Evolutionary conservation across 805 yeast genomes (phyloP).

Genomic region (Sugiyamaella floridensis): DNA sequence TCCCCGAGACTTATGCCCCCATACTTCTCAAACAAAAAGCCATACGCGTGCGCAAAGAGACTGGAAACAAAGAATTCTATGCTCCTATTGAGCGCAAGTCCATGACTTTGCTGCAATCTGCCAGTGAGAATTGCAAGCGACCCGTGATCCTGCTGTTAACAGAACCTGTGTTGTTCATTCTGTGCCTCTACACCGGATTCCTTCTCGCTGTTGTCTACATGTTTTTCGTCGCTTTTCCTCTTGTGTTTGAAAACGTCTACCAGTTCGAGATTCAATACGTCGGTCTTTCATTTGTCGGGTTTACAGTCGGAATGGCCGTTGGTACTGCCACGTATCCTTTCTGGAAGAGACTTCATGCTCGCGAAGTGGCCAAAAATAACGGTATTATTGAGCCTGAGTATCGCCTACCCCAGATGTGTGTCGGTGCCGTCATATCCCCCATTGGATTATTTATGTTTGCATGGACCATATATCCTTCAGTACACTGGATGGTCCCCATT

Average conservation of each 20-base stretch:
- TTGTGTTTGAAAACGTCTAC: conserved; percentile 44
- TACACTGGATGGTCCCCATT: conserved; percentile 48
- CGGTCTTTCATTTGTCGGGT: conserved; percentile 54
- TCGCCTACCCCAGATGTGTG: conserved; percentile 44
- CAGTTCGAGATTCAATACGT: conserved; percentile 42
- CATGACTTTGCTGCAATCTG: conserved; percentile 3
- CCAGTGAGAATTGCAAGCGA: conserved; percentile 40
- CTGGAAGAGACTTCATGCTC: conserved; percentile 27
- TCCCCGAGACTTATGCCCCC: conserved; percentile 75
- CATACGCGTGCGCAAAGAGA: conserved; percentile 41
- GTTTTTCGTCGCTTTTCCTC: conserved; percentile 54
- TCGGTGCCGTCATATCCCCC: conserved; percentile 41
- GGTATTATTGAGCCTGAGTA: conserved; percentile 43
- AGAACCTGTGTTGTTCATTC: conserved; percentile 50
- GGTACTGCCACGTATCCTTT: conserved; percentile 36
- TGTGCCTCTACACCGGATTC: conserved; percentile 51
- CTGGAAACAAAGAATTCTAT: conserved; percentile 33
- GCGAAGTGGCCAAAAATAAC: conserved; percentile 34
- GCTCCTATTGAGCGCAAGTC: conserved; percentile 37
- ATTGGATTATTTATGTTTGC: conserved; percentile 46
- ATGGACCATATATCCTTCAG: conserved; percentile 39
- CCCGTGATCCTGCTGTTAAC: conserved; percentile 42
- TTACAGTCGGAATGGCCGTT: conserved; percentile 60
- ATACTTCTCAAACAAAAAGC: conserved; percentile 67
- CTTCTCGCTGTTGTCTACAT: conserved; percentile 51